phyloP scores from a whole-genome alignment of 345 rosid genomes.

The Bruguiera sexangula region DNA sequence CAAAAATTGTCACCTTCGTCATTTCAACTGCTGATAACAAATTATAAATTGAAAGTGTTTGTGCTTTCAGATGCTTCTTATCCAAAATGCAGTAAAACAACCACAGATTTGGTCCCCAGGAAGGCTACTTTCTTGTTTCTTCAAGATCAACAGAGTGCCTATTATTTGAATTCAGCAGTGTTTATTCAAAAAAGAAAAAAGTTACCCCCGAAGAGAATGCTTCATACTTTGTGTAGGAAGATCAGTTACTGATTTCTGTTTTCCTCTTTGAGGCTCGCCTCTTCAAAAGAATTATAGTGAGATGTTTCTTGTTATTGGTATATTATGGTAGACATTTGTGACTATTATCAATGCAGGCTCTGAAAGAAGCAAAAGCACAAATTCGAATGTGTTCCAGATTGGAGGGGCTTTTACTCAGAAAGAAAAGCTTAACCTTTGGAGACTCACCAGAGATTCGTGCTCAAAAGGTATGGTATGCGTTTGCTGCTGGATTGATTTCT shows the following conservation, averaged over 20 bases:
- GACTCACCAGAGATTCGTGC: slow-evolving; percentile 92
- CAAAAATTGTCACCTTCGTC: neutral
- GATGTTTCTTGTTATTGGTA: neutral
- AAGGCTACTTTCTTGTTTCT: no score
- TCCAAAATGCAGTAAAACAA: no score
- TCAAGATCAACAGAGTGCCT: no score
- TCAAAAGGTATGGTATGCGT: slow-evolving; percentile 57
- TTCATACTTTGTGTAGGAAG: neutral
- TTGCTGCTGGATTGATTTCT: slow-evolving; percentile 8
- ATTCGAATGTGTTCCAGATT: slow-evolving; percentile 71
- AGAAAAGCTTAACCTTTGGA: slow-evolving; percentile 64
- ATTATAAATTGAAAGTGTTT: no score
- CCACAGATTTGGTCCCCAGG: no score
- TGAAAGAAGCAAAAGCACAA: slow-evolving; percentile 72
- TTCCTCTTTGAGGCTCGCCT: neutral
- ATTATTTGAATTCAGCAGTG: no score
- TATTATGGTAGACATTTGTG: neutral
- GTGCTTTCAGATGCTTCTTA: no score
- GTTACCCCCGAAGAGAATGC: neutral
- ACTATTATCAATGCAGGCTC: slow-evolving; percentile 38
- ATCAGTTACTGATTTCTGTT: neutral
- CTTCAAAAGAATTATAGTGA: neutral
- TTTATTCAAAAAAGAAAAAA: neutral
- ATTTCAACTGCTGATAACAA: no score
- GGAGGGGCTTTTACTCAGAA: slow-evolving; percentile 74